Evolutionary conservation across 768 basidiomycete genomes (phyloP).

Genomic region (Mycena amicta): DNA sequence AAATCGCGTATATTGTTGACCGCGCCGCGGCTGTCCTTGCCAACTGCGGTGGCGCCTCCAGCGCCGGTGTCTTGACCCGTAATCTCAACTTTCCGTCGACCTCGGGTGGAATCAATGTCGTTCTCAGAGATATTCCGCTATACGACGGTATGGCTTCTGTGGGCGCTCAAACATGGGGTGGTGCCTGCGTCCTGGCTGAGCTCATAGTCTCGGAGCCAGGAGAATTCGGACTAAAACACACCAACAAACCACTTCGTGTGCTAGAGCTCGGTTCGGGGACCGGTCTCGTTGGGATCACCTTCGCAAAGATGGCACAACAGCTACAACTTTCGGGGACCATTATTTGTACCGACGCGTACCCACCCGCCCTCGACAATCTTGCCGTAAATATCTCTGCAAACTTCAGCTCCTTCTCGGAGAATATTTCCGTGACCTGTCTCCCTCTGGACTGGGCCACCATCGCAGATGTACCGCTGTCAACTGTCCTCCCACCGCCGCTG

Average conservation of each 20-base stretch:
- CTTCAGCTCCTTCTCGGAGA: conserved; percentile 34
- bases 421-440: background rate
- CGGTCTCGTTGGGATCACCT: conserved; percentile 71
- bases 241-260: conserved; percentile 38
- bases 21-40: conserved; percentile 66
- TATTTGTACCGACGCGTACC: conserved; percentile 79
- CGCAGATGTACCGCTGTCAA: conserved; percentile 3
- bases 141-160: conserved; percentile 69
- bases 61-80: conserved; percentile 60
- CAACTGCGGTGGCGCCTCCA: conserved; percentile 61
- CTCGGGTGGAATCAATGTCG: conserved; percentile 34
- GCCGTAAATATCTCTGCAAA: conserved; percentile 60
- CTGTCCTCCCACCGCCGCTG: conserved; percentile 24
- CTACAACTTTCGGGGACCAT: conserved; percentile 34
- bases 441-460: conserved; percentile 67
- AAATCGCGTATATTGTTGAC: conserved; percentile 45
- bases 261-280: conserved; percentile 88
- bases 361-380: conserved; percentile 72
- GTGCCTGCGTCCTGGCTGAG: conserved; percentile 79
- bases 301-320: conserved; percentile 42
- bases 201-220: conserved; percentile 62
- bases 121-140: conserved; percentile 68
- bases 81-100: conserved; percentile 47
- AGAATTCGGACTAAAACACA: conserved; percentile 44
- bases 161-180: conserved; percentile 90